Conservation (phyloP, 176 grass and related monocot genomes). For the Sorghum bicolor region Sorghum_bicolor_NCBIv3 NC_012877.2:58271001-58271500, state of each 20-base stretch:
- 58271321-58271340: conserved; percentile 90
- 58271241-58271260: conserved; percentile 76
- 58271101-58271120: neutral
- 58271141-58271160: neutral
- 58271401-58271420: neutral
- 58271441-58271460: neutral
- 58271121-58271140: neutral
- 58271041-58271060: conserved; percentile 34
- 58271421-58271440: neutral
- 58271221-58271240: conserved; percentile 14
- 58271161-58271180: conserved; percentile 29
- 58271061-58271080: conserved; percentile 43
- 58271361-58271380: neutral
- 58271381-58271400: neutral
- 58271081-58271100: neutral
- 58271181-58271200: conserved; percentile 50
- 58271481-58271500: too few species aligned
- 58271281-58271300: conserved; percentile 95
- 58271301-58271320: conserved; percentile 89
- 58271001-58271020: conserved; percentile 67
- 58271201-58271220: conserved; percentile 51
- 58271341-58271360: neutral
- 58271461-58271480: neutral
- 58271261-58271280: conserved; percentile 97
- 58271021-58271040: neutral